These are phyloP conservation scores for Herpetomonas muscarum DNA, from an alignment of 208 protist genomes.

Conservation along the genomic window DNA sequence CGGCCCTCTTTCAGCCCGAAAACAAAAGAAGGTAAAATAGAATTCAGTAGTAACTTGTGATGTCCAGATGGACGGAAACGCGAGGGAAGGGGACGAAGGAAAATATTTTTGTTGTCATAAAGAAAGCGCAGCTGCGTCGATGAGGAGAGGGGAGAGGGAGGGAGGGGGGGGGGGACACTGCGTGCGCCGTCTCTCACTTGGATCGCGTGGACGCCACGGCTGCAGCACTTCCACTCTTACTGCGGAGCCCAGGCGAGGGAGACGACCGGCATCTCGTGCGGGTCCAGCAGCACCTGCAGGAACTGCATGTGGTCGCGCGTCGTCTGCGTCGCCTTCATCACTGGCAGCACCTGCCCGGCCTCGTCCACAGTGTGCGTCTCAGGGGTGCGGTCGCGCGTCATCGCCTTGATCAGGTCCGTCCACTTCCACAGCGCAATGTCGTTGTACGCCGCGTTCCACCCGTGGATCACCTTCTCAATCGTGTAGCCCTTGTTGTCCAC, in stretches of 20 bases:
- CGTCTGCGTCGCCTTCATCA: slow-evolving; percentile 10
- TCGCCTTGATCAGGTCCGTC: slow-evolving; percentile 20
- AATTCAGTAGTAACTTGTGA: not conserved
- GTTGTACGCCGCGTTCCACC: slow-evolving; percentile 45
- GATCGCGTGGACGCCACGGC: not conserved
- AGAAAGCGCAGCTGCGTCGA: not conserved
- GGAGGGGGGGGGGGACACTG: not conserved
- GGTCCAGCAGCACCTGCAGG: slow-evolving; percentile 29
- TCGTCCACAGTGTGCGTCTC: slow-evolving; percentile 22
- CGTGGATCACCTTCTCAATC: slow-evolving; percentile 43
- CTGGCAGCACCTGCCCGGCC: not conserved
- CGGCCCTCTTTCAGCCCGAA: not conserved
- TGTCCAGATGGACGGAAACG: not conserved
- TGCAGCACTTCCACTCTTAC: not conserved
- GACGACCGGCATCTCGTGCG: slow-evolving; percentile 31
- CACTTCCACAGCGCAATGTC: slow-evolving; percentile 45
- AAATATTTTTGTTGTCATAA: not conserved
- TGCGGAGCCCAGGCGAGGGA: slow-evolving; percentile 11
- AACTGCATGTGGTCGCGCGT: slow-evolving; percentile 19
- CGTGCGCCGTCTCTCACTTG: not conserved
- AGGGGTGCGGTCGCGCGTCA: slow-evolving; percentile 4
- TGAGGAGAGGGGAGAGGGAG: not conserved
- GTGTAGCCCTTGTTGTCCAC: slow-evolving; percentile 53
- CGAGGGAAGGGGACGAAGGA: not conserved
- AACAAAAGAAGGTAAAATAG: not conserved